Evolutionary conservation across 2,329 filamentous ascomycete species (phyloP), one percentile per base, ranked within the genome.

Genomic region (Colletotrichum sp.): DNA sequence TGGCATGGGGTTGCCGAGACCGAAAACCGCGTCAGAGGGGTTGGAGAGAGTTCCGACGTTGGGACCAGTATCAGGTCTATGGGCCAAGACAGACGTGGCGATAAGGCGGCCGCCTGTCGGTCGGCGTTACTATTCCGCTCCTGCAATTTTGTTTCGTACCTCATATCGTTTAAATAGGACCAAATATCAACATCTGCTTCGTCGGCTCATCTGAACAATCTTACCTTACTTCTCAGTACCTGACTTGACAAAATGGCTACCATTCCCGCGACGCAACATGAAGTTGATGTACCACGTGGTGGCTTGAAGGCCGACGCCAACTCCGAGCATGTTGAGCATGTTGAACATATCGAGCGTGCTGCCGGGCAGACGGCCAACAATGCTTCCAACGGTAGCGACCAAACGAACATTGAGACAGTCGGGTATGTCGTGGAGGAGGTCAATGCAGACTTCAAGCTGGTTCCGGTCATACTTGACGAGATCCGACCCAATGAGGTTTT

Each of bases 401-500:
- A 52, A 4, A 75, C 36, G 9, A 59, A 71, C 9, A 59, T 71
- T 8, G 68, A 75, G 39, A 71, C 72, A 5, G 52, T 60, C 7
- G 72, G 68, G 13, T 75, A 71, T 30, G 68, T 75, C 18, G 72
- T 71, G 16, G 68, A 75, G 7, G 28, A 75, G 8, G 68, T 75
- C 18, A 59, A 71, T 4, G 72, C 72, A 7, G 36, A 52, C 12
- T 75, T 75, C 68, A 30, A 71, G 16, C 68, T 75, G 15, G 49
- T 71, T 9, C 72, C 68, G 5, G 30, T 75, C 16, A 62, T 75
- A 26, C 72, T 75, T n/a, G 72, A 75, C 36, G 68, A 71, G 52
- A 36, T 75, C 12, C 72, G 72, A 10, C 93, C 96, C 67, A 95
- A 98, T 87, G 95, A 98, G 87, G 95, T 98, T 80, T 94, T 98